Conservation (phyloP, 164 flowering plant genomes). For the Piper betle region DNA sequence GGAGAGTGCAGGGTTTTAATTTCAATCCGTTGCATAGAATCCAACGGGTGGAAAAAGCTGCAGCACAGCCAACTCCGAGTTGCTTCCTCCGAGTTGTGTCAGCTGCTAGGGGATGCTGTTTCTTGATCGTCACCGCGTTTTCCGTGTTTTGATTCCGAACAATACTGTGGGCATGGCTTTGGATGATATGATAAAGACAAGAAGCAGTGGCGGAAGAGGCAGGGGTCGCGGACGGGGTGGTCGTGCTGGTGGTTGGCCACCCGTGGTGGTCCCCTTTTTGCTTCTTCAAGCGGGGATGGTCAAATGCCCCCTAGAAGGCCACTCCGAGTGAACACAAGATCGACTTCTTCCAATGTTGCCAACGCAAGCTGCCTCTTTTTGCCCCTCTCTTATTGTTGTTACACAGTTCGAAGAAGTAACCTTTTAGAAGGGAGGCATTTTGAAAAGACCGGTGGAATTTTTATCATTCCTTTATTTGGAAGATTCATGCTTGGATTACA, state of each 20-base stretch:
- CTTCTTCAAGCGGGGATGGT: conserved; percentile 40
- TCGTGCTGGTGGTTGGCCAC: too few relatives aligned
- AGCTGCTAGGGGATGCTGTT: too few relatives aligned
- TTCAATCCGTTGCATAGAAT: too few relatives aligned
- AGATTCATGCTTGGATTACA: conserved; percentile 11
- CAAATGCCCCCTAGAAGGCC: conserved; percentile 43
- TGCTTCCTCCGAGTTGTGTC: too few relatives aligned
- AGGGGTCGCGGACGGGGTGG: conserved; percentile 46
- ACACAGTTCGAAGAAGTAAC: too few relatives aligned
- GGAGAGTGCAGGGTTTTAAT: too few relatives aligned
- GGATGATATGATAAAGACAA: conserved; percentile 66
- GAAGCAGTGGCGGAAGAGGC: conserved; percentile 29
- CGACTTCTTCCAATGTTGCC: conserved; percentile 51
- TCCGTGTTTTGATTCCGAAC: not conserved
- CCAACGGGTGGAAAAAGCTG: too few relatives aligned
- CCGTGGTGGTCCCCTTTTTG: conserved; percentile 31
- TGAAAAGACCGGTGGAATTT: conserved; percentile 29
- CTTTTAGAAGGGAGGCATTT: too few relatives aligned
- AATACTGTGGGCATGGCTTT: conserved; percentile 64
- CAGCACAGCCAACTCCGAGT: too few relatives aligned
- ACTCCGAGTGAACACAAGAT: conserved; percentile 55
- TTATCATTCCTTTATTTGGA: conserved; percentile 15
- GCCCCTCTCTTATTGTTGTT: conserved; percentile 43
- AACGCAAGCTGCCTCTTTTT: conserved; percentile 81
- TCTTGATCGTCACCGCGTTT: too few relatives aligned